Evolutionary conservation across 202 grass and related monocot genomes (phyloP), one percentile per base, ranked within the genome.

Genomic region (Setaria italica): DNA sequence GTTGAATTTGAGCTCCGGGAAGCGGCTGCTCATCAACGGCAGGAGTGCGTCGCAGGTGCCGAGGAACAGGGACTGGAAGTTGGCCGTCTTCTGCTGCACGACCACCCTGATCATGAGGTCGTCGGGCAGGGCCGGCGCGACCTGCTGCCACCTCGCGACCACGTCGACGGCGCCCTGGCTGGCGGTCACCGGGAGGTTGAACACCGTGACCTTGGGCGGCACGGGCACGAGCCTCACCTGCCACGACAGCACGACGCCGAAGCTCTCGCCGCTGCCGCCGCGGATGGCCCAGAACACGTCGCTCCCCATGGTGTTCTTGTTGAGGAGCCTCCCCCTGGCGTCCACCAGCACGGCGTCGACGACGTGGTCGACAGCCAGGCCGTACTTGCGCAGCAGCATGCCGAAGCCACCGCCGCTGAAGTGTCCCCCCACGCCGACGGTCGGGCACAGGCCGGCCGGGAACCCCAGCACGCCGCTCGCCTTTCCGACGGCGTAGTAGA

Each of bases 201-300:
- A 93, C 49, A 64, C 83, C 12, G 88, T 77, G 43, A 93, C 91
- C 2, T 11, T 86, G 13, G 82, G 62, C 11, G 91, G 91, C 14
- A 93, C 88, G 6, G 85, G 15, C 48, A 93, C 85, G 20, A 93
- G 86, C 62, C 47, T 77, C 41, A 93, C 50, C 87, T 88, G 79
- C 82, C 86, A 90, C 43, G 91, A 93, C 62, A 93, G 9, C 6
- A 95, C 83, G 68, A 95, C 66, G 59, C 93, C 88, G 57, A 92
- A 95, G 83, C 93, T 95, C 68, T 80, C 84, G 54, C 88, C 90
- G 43, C 85, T 90, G 47, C 92, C 92, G 11, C 93, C 88, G 1
- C 86, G 83, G 39, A 92, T 57, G 15, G 93, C 93, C 85, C 93
- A 95, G 67, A 90, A 95, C 0, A 92, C 74, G 66, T 95, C 86